These are phyloP conservation scores for Neurospora sp. DNA, from an alignment of 495 filamentous ascomycete species.

Conservation along the genomic window DNA sequence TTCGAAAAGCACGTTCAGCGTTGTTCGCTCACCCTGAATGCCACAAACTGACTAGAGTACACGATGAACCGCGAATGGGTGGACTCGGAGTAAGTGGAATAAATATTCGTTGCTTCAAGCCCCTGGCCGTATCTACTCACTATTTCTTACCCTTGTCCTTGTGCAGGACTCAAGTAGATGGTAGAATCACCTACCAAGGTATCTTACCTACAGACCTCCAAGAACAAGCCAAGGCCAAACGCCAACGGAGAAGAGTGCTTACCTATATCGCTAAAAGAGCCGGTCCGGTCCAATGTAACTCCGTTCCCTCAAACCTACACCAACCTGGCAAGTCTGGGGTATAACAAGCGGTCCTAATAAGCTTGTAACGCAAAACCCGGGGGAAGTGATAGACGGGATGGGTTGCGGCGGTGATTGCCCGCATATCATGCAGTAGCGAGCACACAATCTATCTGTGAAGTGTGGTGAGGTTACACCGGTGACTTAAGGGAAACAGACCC, in stretches of 20 bases:
- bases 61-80: background rate
- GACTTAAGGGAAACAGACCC: background rate
- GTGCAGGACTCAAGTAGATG: background rate
- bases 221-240: background rate
- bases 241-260: background rate
- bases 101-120: background rate
- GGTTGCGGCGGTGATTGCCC: background rate
- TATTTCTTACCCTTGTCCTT: background rate
- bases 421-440: background rate
- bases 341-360: background rate
- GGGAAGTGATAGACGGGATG: background rate
- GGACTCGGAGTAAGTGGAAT: background rate
- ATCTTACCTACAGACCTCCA: background rate
- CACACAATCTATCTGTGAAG: background rate
- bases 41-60: background rate
- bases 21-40: background rate
- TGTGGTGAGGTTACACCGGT: background rate
- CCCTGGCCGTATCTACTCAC: background rate
- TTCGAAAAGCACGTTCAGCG: background rate
- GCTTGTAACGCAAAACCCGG: background rate
- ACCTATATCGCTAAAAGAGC: background rate
- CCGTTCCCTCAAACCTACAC: background rate
- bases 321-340: background rate
- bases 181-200: background rate
- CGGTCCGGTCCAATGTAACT: background rate